phyloP scores from a whole-genome alignment of 352 stramenopile genomes.

The Phytopythium oedochilum region DNA sequence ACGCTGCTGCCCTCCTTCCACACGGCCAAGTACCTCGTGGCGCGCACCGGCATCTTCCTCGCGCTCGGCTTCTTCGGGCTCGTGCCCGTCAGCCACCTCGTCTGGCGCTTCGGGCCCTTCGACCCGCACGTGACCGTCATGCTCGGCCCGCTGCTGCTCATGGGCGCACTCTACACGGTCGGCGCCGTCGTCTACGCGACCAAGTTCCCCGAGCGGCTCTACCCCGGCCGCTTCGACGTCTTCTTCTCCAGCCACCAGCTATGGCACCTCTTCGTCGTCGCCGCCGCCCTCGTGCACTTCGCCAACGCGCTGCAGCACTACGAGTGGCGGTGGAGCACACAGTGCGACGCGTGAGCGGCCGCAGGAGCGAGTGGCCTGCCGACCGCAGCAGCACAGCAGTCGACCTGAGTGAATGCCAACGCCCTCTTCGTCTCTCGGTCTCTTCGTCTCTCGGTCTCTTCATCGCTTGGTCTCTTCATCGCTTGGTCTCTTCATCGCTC shows the following conservation, averaged over 20 bases:
- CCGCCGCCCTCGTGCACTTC: conserved; percentile 83
- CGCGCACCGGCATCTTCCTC: conserved; percentile 77
- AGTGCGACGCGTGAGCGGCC: conserved; percentile 52
- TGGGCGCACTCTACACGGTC: conserved; percentile 73
- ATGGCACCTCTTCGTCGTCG: conserved; percentile 86
- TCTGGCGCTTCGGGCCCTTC: conserved; percentile 72
- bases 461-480: neutral
- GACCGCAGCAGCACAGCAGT: too few species aligned
- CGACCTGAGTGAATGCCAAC: too few species aligned
- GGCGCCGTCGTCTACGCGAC: conserved; percentile 83
- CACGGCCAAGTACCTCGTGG: conserved; percentile 64
- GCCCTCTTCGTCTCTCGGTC: too few species aligned
- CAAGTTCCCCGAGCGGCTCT: conserved; percentile 83
- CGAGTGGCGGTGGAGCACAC: conserved; percentile 82
- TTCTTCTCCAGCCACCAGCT: conserved; percentile 86
- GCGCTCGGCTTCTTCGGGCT: conserved; percentile 77
- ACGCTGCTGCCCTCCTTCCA: conserved; percentile 67
- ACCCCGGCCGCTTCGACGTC: conserved; percentile 79
- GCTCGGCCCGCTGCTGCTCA: conserved; percentile 73
- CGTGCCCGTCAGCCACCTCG: conserved; percentile 67
- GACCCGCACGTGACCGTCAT: conserved; percentile 84
- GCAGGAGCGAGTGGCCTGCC: too few species aligned
- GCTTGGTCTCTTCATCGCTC: neutral
- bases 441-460: too few species aligned
- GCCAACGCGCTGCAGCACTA: conserved; percentile 81